Conservation (phyloP, 2,329 filamentous ascomycete species). For the Claviceps maximensis region DNA sequence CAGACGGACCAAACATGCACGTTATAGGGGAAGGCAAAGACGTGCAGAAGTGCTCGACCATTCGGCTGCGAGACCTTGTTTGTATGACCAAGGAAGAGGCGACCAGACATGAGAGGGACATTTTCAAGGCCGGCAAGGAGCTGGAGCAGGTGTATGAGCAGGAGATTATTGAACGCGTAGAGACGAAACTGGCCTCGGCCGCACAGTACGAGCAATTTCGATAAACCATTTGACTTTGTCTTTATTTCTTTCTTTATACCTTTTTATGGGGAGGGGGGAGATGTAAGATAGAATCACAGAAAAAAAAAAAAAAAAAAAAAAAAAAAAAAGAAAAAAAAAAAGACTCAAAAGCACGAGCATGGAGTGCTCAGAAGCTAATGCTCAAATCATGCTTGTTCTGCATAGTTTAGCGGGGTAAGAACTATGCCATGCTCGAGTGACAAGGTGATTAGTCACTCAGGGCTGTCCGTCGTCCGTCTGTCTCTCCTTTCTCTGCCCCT, state of each 20-base stretch:
- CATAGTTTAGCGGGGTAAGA: no score
- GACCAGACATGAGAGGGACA: constrained; percentile 61
- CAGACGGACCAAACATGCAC: constrained; percentile 42
- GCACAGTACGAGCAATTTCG: constrained; percentile 43
- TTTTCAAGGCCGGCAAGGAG: constrained; percentile 55
- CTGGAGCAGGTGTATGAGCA: constrained; percentile 62
- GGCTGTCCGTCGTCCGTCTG: no score
- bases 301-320: neutral
- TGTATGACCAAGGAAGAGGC: constrained; percentile 92
- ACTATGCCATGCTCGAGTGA: neutral
- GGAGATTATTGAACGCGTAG: constrained; percentile 53
- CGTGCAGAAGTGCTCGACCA: constrained; percentile 63
- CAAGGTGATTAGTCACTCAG: no score
- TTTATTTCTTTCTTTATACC: neutral
- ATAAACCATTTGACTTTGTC: constrained; percentile 3
- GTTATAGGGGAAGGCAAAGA: constrained; percentile 49
- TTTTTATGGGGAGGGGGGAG: no score
- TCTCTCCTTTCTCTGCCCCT: neutral
- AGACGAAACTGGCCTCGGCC: constrained; percentile 54
- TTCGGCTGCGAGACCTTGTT: constrained; percentile 61
- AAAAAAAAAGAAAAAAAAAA: no score
- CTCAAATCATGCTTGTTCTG: neutral
- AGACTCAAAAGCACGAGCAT: no score
- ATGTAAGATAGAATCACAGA: neutral
- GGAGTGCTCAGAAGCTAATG: no score